Conservation (phyloP, 768 basidiomycete species). For the Rhizopogon roseolus region DNA sequence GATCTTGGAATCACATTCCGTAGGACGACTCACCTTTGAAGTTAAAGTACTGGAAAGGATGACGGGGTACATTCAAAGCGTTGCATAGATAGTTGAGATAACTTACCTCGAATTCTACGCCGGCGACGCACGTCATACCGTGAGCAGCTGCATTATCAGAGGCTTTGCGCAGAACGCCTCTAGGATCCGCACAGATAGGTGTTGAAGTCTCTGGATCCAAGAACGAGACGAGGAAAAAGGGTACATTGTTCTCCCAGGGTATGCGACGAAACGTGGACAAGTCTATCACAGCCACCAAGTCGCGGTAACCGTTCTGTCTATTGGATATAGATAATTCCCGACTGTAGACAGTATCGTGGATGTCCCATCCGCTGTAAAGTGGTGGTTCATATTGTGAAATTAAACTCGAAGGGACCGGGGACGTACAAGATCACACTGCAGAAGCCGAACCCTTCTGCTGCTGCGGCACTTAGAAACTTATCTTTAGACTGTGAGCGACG, state of each 20-base stretch:
- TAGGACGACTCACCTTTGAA: conserved; percentile 64
- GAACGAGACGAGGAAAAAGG: conserved; percentile 93
- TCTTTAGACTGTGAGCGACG: conserved; percentile 65
- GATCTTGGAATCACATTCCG: neutral
- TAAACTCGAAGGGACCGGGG: neutral
- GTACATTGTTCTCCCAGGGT: conserved; percentile 87
- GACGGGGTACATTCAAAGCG: conserved; percentile 5
- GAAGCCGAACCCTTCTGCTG: conserved; percentile 85
- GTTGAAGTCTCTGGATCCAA: conserved; percentile 79
- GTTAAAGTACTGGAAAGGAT: conserved; percentile 74
- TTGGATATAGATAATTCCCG: conserved; percentile 89
- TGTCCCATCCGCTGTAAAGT: conserved; percentile 74
- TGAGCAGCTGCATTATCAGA: conserved; percentile 42
- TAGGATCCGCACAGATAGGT: conserved; percentile 79
- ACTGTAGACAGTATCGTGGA: conserved; percentile 83
- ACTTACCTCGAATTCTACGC: conserved; percentile 88
- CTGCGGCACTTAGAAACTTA: conserved; percentile 82
- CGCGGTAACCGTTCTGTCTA: conserved; percentile 86
- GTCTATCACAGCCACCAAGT: conserved; percentile 84
- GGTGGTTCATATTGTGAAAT: conserved; percentile 1
- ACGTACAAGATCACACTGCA: conserved; percentile 89
- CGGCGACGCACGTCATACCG: conserved; percentile 70
- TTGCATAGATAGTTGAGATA: neutral
- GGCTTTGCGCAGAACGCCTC: conserved; percentile 68
- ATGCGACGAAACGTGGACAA: conserved; percentile 83